These are phyloP conservation scores for Penicillium concentricum DNA, from an alignment of 2,329 filamentous ascomycete genomes.

Conservation along the genomic window DNA sequence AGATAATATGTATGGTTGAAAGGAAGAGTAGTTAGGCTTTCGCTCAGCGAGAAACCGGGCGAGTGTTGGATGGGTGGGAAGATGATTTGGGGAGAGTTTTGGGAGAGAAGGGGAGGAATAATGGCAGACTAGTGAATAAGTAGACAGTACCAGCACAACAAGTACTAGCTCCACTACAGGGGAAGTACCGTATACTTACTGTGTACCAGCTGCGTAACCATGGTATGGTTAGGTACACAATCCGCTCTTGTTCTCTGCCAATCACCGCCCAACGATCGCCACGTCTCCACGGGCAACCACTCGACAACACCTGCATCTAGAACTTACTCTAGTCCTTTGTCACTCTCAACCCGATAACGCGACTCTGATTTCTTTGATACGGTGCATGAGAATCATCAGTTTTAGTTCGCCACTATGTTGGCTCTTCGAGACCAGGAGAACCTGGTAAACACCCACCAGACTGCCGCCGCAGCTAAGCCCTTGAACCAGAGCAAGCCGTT, in stretches of 20 bases:
- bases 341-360: conserved; percentile 2
- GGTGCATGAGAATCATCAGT: conserved; percentile 22
- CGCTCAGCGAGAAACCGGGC: conserved; percentile 38
- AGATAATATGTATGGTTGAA: conserved; percentile 30
- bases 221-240: conserved; percentile 9
- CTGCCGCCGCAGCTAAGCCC: conserved; percentile 68
- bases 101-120: conserved; percentile 20
- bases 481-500: conserved; percentile 65
- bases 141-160: conserved; percentile 11
- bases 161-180: conserved; percentile 4
- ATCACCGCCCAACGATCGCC: conserved; percentile 21
- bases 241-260: conserved; percentile 14
- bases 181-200: conserved; percentile 17
- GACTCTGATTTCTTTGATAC: conserved; percentile 10
- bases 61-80: conserved; percentile 13
- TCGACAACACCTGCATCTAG: conserved; percentile 30
- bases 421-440: conserved; percentile 87
- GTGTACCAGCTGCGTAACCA: conserved; percentile 8
- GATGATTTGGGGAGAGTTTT: conserved; percentile 19
- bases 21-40: conserved; percentile 36
- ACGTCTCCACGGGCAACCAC: conserved; percentile 43
- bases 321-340: conserved; percentile 16
- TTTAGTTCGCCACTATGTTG: conserved; percentile 58
- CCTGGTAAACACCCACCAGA: conserved; percentile 71
- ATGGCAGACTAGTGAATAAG: conserved; percentile 13